Base-by-base conservation (phyloP, 441 rosid genomes). In the Gossypium schwendimanii region DNA sequence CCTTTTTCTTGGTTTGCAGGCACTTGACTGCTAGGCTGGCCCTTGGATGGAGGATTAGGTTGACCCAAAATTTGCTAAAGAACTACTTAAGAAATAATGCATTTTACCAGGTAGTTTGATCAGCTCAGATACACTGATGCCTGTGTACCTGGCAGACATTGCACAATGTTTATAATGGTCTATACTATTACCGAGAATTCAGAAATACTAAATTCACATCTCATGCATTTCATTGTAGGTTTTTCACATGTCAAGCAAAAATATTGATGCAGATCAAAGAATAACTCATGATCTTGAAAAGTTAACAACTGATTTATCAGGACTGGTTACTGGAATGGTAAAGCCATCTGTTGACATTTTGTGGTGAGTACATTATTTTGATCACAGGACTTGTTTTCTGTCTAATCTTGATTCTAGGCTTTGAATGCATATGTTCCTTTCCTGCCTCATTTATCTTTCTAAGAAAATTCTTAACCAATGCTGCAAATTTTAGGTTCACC, bases 321-420 rank as follows among this genome's bases (percentile, higher is more conserved):
- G 98, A 73, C 80, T 96, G 62, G 95, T 96, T 59, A 94, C 99
- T 73, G 99, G 98, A 81, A 89, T 96, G 99, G 99, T 96, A 47
- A 94, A 96, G 90, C 99, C 99, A 77, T 86, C 89, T 21, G 98
- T 96, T 72, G 98, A 96, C 85, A 96, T 94, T 84, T 69, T 96
- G 45, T 96, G 98, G 99, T 94, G 78, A 87, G 94, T 86, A 62
- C 78, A 26, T 44, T 10, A 63, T 7, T 58, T 26, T 76, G 39
- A 31, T 54, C 11, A 7, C 65, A 69, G 41, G 69, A 73, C 70
- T 58, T 75, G 54, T 63, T 39, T 72, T 58, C 59, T 26, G 21
- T 52, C 41, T 67, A 67, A 49, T 49, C 78, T 39, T 72, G 62
- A 45, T 20, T 68, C 57, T 21, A 12, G 79, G 55, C 33, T 67